These are phyloP conservation scores for Suillus subaureus DNA, from an alignment of 768 basidiomycete genomes.

Conservation along the genomic window DNA sequence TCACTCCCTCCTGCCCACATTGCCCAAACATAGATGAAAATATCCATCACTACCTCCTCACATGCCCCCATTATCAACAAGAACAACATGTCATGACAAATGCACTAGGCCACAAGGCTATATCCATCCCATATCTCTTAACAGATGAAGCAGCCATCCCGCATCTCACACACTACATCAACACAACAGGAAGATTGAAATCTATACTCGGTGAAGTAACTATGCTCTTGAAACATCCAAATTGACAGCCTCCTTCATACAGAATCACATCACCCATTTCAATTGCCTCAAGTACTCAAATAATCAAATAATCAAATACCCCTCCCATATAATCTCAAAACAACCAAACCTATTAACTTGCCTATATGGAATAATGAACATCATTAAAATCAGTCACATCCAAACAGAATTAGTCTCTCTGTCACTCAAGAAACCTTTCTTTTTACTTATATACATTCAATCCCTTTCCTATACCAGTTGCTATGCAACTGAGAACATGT, in stretches of 20 bases:
- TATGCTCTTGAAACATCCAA: neutral
- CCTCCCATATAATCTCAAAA: neutral
- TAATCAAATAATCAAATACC: neutral
- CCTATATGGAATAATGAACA: neutral
- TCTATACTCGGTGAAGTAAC: neutral
- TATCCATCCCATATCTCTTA: neutral
- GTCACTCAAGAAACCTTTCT: neutral
- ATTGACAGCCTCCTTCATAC: neutral
- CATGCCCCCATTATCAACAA: conserved; percentile 25
- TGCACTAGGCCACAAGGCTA: neutral
- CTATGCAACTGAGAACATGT: neutral
- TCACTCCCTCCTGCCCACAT: conserved; percentile 26
- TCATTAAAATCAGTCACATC: neutral
- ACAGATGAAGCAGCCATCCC: neutral
- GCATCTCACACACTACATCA: neutral
- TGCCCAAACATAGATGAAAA: conserved; percentile 33
- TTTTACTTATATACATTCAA: neutral
- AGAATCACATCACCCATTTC: too few species aligned
- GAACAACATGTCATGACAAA: neutral
- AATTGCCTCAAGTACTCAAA: too few species aligned
- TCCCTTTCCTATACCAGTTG: neutral
- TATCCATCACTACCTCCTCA: conserved; percentile 27
- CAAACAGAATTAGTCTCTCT: neutral
- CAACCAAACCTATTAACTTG: neutral
- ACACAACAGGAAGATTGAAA: neutral